These are phyloP conservation scores for Xylogone sp. DNA, from an alignment of 2,329 filamentous ascomycete species.

Conservation along the genomic window DNA sequence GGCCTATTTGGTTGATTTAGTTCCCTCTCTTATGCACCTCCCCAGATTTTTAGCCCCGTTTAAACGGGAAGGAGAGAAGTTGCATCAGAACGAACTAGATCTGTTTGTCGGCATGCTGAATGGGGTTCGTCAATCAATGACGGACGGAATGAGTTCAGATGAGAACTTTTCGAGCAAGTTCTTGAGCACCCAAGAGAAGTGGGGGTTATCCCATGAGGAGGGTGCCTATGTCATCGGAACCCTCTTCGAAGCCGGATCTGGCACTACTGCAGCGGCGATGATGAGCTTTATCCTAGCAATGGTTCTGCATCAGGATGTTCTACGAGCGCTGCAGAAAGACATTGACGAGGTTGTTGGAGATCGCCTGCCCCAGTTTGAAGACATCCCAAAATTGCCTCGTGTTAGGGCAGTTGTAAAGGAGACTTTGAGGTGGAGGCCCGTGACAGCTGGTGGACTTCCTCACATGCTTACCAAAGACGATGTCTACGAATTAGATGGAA, in stretches of 20 bases:
- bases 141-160: no score
- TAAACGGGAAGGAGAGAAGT: constrained; percentile 17
- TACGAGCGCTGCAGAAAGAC: constrained; percentile 27
- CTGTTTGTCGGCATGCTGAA: constrained; percentile 22
- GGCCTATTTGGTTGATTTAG: constrained; percentile 32
- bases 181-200: constrained; percentile 3
- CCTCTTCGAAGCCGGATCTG: constrained; percentile 9
- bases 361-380: constrained; percentile 43
- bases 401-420: constrained; percentile 44
- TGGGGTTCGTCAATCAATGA: constrained; percentile 25
- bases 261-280: constrained; percentile 10
- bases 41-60: constrained; percentile 25
- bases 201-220: constrained; percentile 7
- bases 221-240: constrained; percentile 6
- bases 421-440: constrained; percentile 40
- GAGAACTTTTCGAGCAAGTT: constrained; percentile 1
- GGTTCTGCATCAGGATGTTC: constrained; percentile 1
- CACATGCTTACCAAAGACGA: constrained; percentile 51
- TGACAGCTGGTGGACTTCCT: constrained; percentile 47
- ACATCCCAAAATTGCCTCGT: constrained; percentile 39
- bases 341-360: constrained; percentile 43
- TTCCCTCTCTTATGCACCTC: constrained; percentile 27
- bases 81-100: constrained; percentile 15
- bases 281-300: constrained; percentile 9
- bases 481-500: constrained; percentile 48